Base-by-base conservation (phyloP, 768 basidiomycete genomes). In the Coprinopsis sp. region DNA sequence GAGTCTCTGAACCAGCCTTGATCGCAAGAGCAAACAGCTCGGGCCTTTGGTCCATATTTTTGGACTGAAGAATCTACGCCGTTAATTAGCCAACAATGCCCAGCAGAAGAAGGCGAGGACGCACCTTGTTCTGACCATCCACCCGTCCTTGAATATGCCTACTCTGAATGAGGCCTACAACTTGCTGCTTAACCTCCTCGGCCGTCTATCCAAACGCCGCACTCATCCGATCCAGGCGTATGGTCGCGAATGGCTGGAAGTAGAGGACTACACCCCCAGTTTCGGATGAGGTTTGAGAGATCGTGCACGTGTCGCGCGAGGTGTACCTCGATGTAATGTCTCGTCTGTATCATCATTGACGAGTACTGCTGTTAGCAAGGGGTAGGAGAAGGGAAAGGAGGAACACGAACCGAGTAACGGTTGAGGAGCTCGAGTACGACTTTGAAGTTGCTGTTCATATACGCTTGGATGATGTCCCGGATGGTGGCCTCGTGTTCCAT, bases 171-270 rank as follows among this genome's bases (percentile, higher is more conserved):
- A 97, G 74, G 18, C 66, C 63, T 12, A 93, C 86, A 16, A 96
- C 82, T 48, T 86, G 78, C 29, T 67, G 65, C 61, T 90, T 82
- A 24, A 90, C 79, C 50, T 84, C 78, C 3, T 80, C 79, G 6
- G 87, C 66, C 0, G 73, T 71, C 81, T 87, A 85, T 2, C 92
- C 93, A 57, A 97, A 95, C 8, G 92, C 91, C 2, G 66, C 62
- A 29, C 86, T 82, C 90, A 96, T 94, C 28, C 85, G 77, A 33
- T 84, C 82, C 23, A 97, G 76, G 52, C 81, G 75, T 60, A 96
- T 90, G 8, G 87, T 81, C 22, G 86, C 76, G 64, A 93, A 98
- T 0, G 94, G 94, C 55, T 83, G 78, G 72, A 96, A 92, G 66
- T 94, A 97, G 38, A 91, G 77, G n/a, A 77, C 74, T 38, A 97